These are phyloP conservation scores for Spergularia marina DNA, from an alignment of 148 eudicot genomes.

Conservation along the genomic window DNA sequence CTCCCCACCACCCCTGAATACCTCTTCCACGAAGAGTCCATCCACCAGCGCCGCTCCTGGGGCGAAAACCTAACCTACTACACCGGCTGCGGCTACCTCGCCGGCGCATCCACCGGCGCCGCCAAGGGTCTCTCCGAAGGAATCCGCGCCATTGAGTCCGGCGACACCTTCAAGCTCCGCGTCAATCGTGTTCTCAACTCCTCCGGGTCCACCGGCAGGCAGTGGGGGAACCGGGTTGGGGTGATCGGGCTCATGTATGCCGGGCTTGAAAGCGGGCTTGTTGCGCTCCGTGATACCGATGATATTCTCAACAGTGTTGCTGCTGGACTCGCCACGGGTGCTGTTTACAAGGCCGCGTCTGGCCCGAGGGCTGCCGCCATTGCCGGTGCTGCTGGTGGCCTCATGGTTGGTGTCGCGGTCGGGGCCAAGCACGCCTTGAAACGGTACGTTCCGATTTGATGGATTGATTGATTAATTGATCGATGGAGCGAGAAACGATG, in stretches of 20 bases:
- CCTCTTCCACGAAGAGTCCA: constrained; percentile 75
- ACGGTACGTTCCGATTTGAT: constrained; percentile 65
- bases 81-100: constrained; percentile 74
- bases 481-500: not conserved
- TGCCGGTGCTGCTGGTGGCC: constrained; percentile 83
- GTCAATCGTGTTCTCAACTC: constrained; percentile 66
- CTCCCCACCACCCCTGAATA: constrained; percentile 81
- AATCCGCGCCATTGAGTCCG: constrained; percentile 46
- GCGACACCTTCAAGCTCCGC: constrained; percentile 62
- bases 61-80: constrained; percentile 84
- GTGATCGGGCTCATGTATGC: constrained; percentile 77
- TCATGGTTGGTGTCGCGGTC: constrained; percentile 66
- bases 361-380: constrained; percentile 80
- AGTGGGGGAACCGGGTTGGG: constrained; percentile 67
- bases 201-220: constrained; percentile 61
- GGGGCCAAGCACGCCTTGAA: constrained; percentile 58
- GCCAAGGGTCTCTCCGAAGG: constrained; percentile 51
- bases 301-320: constrained; percentile 72
- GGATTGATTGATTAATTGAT: not conserved
- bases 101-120: constrained; percentile 63
- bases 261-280: constrained; percentile 80
- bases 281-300: constrained; percentile 60
- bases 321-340: constrained; percentile 88
- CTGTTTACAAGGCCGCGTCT: constrained; percentile 65
- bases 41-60: constrained; percentile 78